Evolutionary conservation across 139 green algal genomes (phyloP).

Genomic region (Auxenochlorella protothecoides): DNA sequence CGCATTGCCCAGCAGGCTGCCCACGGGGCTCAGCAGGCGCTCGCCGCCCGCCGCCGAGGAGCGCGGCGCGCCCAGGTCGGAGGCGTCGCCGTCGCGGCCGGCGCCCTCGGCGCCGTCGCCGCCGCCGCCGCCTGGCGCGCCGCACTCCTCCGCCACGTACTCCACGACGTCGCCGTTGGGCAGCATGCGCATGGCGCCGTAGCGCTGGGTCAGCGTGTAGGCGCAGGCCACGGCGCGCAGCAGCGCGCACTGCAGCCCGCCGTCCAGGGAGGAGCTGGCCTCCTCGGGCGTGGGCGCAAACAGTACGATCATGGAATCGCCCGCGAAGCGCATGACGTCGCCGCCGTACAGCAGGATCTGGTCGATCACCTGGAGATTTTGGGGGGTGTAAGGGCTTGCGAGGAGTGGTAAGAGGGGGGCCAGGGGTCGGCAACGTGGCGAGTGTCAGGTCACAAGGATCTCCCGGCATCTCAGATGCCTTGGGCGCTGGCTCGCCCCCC

Average conservation of each 20-base stretch:
- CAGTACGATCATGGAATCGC: slow-evolving; percentile 68
- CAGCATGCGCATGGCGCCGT: slow-evolving; percentile 57
- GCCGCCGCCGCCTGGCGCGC: no score
- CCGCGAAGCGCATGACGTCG: slow-evolving; percentile 77
- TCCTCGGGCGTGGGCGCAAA: slow-evolving; percentile 42
- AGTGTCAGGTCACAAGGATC: no score
- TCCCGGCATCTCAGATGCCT: no score
- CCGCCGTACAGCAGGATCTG: slow-evolving; percentile 53
- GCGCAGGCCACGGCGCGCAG: slow-evolving; percentile 43
- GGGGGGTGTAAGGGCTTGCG: no score
- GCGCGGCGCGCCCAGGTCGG: not conserved
- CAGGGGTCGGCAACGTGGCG: no score
- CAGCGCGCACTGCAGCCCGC: slow-evolving; percentile 29
- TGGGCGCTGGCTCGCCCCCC: no score
- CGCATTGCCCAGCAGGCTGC: no score
- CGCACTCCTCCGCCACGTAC: no score
- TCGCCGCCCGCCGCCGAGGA: no score
- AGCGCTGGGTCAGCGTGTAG: slow-evolving; percentile 30
- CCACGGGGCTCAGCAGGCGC: no score
- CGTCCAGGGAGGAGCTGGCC: slow-evolving; percentile 19
- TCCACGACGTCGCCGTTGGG: slow-evolving; percentile 46
- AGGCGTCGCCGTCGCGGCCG: not conserved
- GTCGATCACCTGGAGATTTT: slow-evolving; percentile 43
- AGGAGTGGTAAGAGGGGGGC: no score
- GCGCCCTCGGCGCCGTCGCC: no score